phyloP scores from a whole-genome alignment of 2,329 filamentous ascomycete species.

The Polychaeton citri region DNA sequence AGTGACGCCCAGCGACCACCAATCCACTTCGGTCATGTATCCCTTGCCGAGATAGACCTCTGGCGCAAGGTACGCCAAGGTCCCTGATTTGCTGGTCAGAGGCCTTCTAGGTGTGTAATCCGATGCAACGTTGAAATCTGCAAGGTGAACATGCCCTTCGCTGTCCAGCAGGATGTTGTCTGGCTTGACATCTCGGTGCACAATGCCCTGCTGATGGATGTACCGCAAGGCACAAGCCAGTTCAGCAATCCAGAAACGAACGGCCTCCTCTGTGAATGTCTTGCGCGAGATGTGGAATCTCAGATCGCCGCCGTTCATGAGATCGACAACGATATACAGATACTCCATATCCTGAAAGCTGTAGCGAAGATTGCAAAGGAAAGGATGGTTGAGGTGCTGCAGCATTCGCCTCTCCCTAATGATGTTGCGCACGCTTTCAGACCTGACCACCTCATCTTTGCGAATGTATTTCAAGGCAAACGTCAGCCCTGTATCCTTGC shows the following conservation, averaged over 20 bases:
- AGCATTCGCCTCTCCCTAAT: conserved; percentile 96
- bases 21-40: conserved; percentile 83
- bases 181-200: conserved; percentile 83
- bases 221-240: conserved; percentile 83
- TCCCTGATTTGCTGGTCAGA: conserved; percentile 91
- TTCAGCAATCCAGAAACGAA: conserved; percentile 94
- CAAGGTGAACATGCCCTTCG: conserved; percentile 89
- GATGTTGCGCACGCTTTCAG: conserved; percentile 95
- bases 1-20: conserved; percentile 97
- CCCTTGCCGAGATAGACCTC: conserved; percentile 88
- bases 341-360: conserved; percentile 99
- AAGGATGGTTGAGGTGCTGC: conserved; percentile 93
- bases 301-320: conserved; percentile 95
- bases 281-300: conserved; percentile 97
- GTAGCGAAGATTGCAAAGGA: conserved; percentile 95
- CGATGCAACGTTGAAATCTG: conserved; percentile 97
- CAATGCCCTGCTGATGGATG: conserved; percentile 73
- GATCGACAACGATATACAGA: conserved; percentile 92
- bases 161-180: conserved; percentile 82
- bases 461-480: conserved; percentile 97
- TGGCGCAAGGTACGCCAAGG: conserved; percentile 85
- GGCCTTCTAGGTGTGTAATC: conserved; percentile 73
- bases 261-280: conserved; percentile 92
- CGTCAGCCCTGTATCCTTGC: conserved; percentile 84
- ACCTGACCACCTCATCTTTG: conserved; percentile 98